Conservation (phyloP, 2,329 filamentous ascomycete genomes). For the Penicillium vulpinum region DNA sequence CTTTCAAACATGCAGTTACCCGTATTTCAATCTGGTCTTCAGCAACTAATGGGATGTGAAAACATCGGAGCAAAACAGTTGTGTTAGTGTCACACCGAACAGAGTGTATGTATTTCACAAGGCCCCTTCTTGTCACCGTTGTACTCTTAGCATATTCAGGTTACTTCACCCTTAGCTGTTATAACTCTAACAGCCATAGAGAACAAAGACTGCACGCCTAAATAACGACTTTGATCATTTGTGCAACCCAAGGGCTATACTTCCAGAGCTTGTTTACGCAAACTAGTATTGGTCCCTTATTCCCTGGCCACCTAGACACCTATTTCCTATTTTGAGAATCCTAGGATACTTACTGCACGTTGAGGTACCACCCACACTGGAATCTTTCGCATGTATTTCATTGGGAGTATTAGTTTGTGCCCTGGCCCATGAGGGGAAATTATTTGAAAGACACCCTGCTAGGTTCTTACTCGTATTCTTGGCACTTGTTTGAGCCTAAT, state of each 20-base stretch:
- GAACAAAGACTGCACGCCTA: not conserved
- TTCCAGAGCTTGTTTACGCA: not conserved
- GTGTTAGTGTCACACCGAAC: not conserved
- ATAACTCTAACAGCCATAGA: not conserved
- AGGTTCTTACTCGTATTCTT: not conserved
- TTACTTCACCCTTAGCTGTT: not conserved
- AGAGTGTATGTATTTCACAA: not conserved
- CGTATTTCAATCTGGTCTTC: not conserved
- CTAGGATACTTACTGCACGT: constrained; percentile 2
- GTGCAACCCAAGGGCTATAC: not conserved
- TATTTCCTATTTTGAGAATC: not conserved
- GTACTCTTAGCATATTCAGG: not conserved
- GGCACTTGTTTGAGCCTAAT: not conserved
- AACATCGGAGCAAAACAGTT: constrained; percentile 1
- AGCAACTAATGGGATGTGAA: not conserved
- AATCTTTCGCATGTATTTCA: not conserved
- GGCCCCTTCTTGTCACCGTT: not conserved
- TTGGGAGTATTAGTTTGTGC: not conserved
- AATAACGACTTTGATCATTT: not conserved
- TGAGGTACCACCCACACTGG: not conserved
- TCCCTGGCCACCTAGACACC: too few relatives aligned
- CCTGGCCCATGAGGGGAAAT: not conserved
- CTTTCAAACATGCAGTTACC: constrained; percentile 1
- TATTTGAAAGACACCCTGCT: not conserved
- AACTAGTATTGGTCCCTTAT: not conserved